A percentile compares a stretch with the other conserved stretches of the same genome.
Evolutionary conservation across 176 grass and related monocot genomes (phyloP).

Genomic region (Eragrostis nindensis): DNA sequence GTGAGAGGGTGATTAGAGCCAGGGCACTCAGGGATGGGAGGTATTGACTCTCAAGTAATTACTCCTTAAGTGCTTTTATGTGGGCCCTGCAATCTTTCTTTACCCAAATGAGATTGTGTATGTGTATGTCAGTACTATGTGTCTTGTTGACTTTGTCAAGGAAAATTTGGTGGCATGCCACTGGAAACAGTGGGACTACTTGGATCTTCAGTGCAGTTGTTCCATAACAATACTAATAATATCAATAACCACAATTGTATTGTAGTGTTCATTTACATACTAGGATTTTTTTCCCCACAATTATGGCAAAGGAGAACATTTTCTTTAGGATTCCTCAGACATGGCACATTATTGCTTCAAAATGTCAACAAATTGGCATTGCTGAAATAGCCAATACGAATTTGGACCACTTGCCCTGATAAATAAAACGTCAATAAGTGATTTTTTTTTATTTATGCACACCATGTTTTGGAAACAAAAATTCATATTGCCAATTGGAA

Average conservation of each 20-base stretch:
- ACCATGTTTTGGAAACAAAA: too few relatives aligned
- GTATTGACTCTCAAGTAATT: conserved; percentile 34
- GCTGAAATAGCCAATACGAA: neutral
- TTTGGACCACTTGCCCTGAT: neutral
- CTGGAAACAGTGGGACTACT: neutral
- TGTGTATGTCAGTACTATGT: too few relatives aligned
- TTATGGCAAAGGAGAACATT: neutral
- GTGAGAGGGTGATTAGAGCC: conserved; percentile 26
- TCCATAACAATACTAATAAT: too few relatives aligned
- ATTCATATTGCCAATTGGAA: too few relatives aligned
- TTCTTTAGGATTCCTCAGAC: neutral
- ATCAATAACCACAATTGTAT: too few relatives aligned
- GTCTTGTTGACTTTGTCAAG: neutral
- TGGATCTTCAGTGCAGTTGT: neutral
- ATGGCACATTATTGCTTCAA: neutral
- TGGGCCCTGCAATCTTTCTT: neutral
- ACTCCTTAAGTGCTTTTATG: neutral
- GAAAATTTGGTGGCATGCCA: neutral
- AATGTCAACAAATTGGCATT: neutral
- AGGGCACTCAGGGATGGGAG: conserved; percentile 10
- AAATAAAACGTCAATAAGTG: neutral
- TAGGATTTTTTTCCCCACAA: neutral
- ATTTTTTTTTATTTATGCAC: too few relatives aligned
- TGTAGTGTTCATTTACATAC: too few relatives aligned
- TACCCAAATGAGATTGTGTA: neutral